phyloP scores from a whole-genome alignment of 768 basidiomycete genomes.

The Lactarius vividus region DNA sequence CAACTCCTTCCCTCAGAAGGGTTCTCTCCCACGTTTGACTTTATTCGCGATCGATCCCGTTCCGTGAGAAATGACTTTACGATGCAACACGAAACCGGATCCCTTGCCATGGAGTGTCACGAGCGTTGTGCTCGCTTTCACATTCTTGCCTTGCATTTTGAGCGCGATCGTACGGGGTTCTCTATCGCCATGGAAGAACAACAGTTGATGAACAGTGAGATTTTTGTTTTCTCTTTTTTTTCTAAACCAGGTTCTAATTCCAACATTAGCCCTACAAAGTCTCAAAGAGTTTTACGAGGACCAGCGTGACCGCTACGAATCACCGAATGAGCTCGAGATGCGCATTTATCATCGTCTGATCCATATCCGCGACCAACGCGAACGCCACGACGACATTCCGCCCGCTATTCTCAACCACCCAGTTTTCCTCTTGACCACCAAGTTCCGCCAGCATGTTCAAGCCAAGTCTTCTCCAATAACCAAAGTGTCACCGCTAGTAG shows the following conservation, averaged over 20 bases:
- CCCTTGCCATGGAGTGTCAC: constrained; percentile 81
- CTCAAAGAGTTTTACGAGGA: constrained; percentile 94
- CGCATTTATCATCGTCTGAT: constrained; percentile 91
- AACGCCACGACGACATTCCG: constrained; percentile 73
- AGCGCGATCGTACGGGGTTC: constrained; percentile 57
- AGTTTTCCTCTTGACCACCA: constrained; percentile 77
- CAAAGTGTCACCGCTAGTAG: constrained; percentile 60
- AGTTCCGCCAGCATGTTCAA: constrained; percentile 79
- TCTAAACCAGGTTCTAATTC: constrained; percentile 3
- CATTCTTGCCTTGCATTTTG: constrained; percentile 72
- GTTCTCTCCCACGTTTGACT: constrained; percentile 69
- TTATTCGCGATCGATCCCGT: constrained; percentile 90
- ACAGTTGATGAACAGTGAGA: constrained; percentile 87
- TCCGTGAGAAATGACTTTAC: constrained; percentile 92
- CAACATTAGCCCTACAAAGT: constrained; percentile 74
- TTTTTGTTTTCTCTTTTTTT: constrained; percentile 1
- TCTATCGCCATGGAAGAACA: constrained; percentile 76
- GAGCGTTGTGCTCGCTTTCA: constrained; percentile 95
- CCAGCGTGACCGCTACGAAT: constrained; percentile 59
- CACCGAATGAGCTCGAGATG: constrained; percentile 91
- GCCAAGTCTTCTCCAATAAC: constrained; percentile 69
- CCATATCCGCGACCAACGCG: constrained; percentile 82
- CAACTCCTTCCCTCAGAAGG: constrained; percentile 69
- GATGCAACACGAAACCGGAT: constrained; percentile 80
- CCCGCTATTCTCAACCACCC: constrained; percentile 63